phyloP scores from a whole-genome alignment of 2,329 filamentous ascomycete genomes.

The Colletotrichum orbiculare region DNA sequence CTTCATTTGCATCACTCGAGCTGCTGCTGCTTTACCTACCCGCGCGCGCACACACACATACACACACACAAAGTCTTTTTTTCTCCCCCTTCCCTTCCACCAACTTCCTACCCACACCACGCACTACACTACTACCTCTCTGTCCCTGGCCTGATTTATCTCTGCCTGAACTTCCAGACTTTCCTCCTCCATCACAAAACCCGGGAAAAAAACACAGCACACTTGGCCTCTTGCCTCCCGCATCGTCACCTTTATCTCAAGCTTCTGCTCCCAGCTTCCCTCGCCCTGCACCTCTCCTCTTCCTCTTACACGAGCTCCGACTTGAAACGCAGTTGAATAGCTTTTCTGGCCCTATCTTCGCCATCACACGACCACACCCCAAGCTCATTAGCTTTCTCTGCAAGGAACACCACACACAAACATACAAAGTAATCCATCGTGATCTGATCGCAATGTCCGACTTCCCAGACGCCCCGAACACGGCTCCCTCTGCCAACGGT shows the following conservation, averaged over 20 bases:
- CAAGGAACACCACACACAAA: constrained; percentile 25
- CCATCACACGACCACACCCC: constrained; percentile 29
- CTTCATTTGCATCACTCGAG: constrained; percentile 36
- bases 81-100: constrained; percentile 20
- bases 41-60: constrained; percentile 1
- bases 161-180: constrained; percentile 26
- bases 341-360: constrained; percentile 24
- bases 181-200: constrained; percentile 20
- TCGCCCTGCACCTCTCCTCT: constrained; percentile 5
- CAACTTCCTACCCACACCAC: constrained; percentile 16
- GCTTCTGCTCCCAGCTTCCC: not conserved
- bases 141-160: constrained; percentile 13
- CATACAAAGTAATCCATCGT: constrained; percentile 39
- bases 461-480: constrained; percentile 46
- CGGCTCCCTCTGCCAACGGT: constrained; percentile 57
- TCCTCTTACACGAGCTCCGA: constrained; percentile 20
- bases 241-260: constrained; percentile 19
- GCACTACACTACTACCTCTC: constrained; percentile 15
- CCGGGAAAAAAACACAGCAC: constrained; percentile 7
- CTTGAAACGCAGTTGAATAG: constrained; percentile 21
- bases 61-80: constrained; percentile 29
- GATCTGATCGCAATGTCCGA: constrained; percentile 53
- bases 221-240: constrained; percentile 24
- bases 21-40: constrained; percentile 2
- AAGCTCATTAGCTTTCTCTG: constrained; percentile 9